phyloP scores from a whole-genome alignment of 768 basidiomycete genomes.

The Thelephora aurantiotincta region DNA sequence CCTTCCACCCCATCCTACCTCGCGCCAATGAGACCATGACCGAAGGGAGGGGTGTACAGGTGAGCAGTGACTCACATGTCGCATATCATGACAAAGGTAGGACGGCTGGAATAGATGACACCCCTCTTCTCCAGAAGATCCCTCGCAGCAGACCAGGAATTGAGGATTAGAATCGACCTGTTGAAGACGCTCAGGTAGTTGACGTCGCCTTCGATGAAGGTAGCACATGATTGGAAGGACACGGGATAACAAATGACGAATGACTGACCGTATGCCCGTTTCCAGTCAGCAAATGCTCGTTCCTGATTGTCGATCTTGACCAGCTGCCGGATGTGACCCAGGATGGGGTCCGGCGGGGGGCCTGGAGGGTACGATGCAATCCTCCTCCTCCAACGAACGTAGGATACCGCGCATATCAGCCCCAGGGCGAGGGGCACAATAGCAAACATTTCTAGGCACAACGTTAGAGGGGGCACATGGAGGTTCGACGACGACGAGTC shows the following conservation, averaged over 20 bases:
- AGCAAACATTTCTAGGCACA: no score
- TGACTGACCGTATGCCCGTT: slow-evolving; percentile 13
- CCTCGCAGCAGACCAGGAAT: slow-evolving; percentile 17
- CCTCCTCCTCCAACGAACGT: no score
- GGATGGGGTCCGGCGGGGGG: slow-evolving; percentile 15
- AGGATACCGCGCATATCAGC: no score
- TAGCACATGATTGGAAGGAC: slow-evolving; percentile 1
- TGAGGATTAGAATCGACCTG: slow-evolving; percentile 17
- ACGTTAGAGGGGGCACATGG: no score
- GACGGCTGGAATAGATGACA: slow-evolving; percentile 20
- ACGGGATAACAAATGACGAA: slow-evolving; percentile 1
- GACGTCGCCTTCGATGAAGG: slow-evolving; percentile 16
- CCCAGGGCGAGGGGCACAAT: no score
- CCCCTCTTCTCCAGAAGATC: slow-evolving; percentile 21
- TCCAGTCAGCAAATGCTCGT: slow-evolving; percentile 15
- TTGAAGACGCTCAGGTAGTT: slow-evolving; percentile 17
- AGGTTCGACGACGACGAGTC: no score
- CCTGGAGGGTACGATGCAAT: slow-evolving; percentile 18
- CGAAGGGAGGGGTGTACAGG: background rate
- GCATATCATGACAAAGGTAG: slow-evolving; percentile 13
- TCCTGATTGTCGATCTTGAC: slow-evolving; percentile 11
- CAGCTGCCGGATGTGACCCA: slow-evolving; percentile 19
- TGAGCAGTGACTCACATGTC: slow-evolving; percentile 13
- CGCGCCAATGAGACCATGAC: background rate
- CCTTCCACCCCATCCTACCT: slow-evolving; percentile 11